phyloP scores from a whole-genome alignment of 495 filamentous ascomycete genomes.

The Sporormia fimetaria region DNA sequence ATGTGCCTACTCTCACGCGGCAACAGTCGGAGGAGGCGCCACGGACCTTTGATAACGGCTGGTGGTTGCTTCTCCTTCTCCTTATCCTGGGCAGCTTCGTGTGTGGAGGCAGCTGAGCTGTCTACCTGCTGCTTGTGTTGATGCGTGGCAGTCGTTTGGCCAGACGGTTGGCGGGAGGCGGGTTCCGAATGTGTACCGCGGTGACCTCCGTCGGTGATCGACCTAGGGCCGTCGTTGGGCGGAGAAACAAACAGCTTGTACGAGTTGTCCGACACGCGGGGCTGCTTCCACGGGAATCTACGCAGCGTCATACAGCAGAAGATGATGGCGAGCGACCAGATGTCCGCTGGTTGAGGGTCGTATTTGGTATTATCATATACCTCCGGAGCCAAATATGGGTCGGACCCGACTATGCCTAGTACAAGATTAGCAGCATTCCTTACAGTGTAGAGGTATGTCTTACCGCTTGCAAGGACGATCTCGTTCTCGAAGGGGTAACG shows the following conservation, averaged over 20 bases:
- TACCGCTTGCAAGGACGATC: constrained; percentile 76
- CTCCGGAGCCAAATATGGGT: constrained; percentile 93
- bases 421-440: not conserved
- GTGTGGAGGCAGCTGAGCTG: not conserved
- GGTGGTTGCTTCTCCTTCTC: constrained; percentile 24
- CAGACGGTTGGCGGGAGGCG: constrained; percentile 24
- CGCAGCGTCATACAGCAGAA: constrained; percentile 98
- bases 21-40: constrained; percentile 81
- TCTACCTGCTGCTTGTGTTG: constrained; percentile 26
- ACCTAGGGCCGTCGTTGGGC: constrained; percentile 44
- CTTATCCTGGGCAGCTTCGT: constrained; percentile 1
- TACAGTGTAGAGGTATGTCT: constrained; percentile 34
- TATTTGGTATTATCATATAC: constrained; percentile 93
- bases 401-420: constrained; percentile 97
- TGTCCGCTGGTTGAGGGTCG: constrained; percentile 85
- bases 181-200: constrained; percentile 26
- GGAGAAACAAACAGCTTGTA: constrained; percentile 82
- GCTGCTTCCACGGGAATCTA: constrained; percentile 95
- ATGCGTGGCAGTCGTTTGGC: constrained; percentile 9
- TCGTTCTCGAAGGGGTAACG: constrained; percentile 94
- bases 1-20: constrained; percentile 83
- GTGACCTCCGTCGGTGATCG: constrained; percentile 22
- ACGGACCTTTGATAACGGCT: constrained; percentile 85
- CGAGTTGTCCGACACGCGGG: constrained; percentile 82
- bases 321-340: constrained; percentile 97